Percentiles rank a stretch among this genome's conserved stretches.
phyloP scores from a whole-genome alignment of 2,329 filamentous ascomycete species.

The Aspergillus arachidicola region DNA sequence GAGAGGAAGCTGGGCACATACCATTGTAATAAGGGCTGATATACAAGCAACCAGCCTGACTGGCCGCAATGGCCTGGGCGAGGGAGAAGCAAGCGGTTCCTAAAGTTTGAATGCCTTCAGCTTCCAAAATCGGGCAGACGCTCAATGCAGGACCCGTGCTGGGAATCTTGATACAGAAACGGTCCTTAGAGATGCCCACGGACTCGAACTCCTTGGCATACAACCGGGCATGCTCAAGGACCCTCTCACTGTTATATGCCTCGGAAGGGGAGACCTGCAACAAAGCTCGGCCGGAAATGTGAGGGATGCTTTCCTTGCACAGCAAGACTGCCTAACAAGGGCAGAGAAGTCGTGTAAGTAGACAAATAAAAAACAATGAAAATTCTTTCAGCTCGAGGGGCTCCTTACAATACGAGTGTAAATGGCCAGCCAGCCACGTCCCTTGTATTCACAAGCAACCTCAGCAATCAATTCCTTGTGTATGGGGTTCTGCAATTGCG shows the following conservation, averaged over 20 bases:
- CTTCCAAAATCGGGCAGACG: constrained; percentile 46
- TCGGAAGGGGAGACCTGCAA: constrained; percentile 53
- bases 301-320: too few relatives aligned
- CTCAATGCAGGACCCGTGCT: constrained; percentile 52
- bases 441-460: too few relatives aligned
- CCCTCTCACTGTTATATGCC: constrained; percentile 50
- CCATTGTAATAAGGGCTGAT: constrained; percentile 55
- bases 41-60: constrained; percentile 42
- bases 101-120: constrained; percentile 52
- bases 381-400: too few relatives aligned
- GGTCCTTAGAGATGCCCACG: constrained; percentile 49
- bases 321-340: too few relatives aligned
- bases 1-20: too few relatives aligned
- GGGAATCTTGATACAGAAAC: constrained; percentile 57
- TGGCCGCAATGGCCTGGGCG: constrained; percentile 53
- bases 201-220: constrained; percentile 52
- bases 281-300: constrained; percentile 46
- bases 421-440: too few relatives aligned
- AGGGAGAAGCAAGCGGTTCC: constrained; percentile 53
- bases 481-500: too few relatives aligned
- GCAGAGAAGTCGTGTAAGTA: too few relatives aligned
- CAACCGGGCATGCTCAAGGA: constrained; percentile 50
- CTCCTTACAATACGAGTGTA: too few relatives aligned
- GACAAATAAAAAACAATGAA: too few relatives aligned
- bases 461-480: too few relatives aligned